phyloP scores from a whole-genome alignment of 345 rosid species.

The Lepidium aucheri region DNA sequence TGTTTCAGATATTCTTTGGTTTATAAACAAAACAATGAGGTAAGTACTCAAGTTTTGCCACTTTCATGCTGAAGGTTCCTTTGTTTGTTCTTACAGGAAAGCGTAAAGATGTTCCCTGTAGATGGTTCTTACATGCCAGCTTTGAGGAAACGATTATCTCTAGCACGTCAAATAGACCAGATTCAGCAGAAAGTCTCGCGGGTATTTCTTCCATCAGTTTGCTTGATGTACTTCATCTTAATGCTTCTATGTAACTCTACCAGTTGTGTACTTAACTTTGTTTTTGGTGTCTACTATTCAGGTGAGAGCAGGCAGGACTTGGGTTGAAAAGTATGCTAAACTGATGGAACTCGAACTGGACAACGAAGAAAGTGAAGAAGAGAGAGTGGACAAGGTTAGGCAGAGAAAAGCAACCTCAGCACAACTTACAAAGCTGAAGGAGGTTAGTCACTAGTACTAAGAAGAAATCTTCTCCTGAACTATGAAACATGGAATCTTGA shows the following conservation, averaged over 20 bases:
- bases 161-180: constrained; percentile 87
- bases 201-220: constrained; percentile 32
- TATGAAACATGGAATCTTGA: neutral
- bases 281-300: constrained; percentile 20
- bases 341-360: constrained; percentile 54
- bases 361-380: constrained; percentile 78
- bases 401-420: constrained; percentile 51
- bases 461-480: neutral
- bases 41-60: neutral
- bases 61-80: constrained; percentile 15
- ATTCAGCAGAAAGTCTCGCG: constrained; percentile 68
- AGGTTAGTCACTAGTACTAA: constrained; percentile 36
- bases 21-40: neutral
- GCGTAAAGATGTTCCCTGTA: constrained; percentile 69
- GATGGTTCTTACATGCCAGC: constrained; percentile 82
- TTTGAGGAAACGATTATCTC: constrained; percentile 72
- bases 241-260: constrained; percentile 1
- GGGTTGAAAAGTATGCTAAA: constrained; percentile 83
- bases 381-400: constrained; percentile 55
- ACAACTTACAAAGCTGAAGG: constrained; percentile 51
- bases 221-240: neutral
- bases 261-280: neutral
- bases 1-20: neutral
- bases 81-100: constrained; percentile 49
- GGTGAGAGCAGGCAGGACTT: constrained; percentile 76